phyloP scores from a whole-genome alignment of 169 alveolate genomes.

The Plasmodium ovale region DNA sequence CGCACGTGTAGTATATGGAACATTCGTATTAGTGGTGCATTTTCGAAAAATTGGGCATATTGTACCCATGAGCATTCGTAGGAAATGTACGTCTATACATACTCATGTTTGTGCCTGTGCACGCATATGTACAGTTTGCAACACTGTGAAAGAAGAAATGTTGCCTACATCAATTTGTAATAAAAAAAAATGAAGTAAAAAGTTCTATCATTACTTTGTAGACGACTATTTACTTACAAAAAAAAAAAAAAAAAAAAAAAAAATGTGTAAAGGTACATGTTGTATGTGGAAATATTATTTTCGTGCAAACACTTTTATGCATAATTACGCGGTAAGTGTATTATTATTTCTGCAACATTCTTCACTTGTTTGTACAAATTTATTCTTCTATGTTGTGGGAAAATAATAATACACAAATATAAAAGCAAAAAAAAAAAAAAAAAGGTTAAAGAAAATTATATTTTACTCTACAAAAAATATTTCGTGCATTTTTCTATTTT shows the following conservation, averaged over 20 bases:
- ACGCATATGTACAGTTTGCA: neutral
- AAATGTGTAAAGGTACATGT: neutral
- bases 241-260: neutral
- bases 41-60: neutral
- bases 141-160: neutral
- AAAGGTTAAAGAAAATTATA: constrained; percentile 1
- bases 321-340: neutral
- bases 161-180: neutral
- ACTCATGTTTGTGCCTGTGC: too few species aligned
- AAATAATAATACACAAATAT: neutral
- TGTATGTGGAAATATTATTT: neutral
- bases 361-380: neutral
- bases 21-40: neutral
- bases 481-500: neutral
- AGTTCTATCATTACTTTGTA: too few species aligned
- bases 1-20: neutral
- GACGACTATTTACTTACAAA: constrained; percentile 3
- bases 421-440: neutral
- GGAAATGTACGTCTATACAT: neutral
- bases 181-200: neutral
- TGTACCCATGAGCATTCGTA: neutral
- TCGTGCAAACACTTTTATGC: constrained; percentile 41
- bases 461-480: neutral
- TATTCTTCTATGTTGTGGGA: neutral
- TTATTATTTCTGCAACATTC: constrained; percentile 33